These are phyloP conservation scores for Xylaria cubensis DNA, from an alignment of 495 filamentous ascomycete genomes.

Conservation along the genomic window DNA sequence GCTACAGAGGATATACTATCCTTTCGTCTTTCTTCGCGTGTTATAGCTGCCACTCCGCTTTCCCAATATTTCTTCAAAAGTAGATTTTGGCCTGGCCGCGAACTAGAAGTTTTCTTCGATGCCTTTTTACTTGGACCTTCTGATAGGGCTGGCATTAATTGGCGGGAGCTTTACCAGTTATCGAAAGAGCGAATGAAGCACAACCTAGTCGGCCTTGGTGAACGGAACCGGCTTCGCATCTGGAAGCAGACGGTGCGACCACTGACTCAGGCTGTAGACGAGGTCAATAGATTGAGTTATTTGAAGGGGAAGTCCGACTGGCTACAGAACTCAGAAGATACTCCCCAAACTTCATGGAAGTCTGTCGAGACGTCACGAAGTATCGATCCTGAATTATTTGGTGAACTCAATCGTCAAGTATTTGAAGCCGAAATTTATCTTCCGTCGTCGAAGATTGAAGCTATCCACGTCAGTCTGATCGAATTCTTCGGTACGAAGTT, in stretches of 20 bases:
- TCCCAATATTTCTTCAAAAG: conserved; percentile 26
- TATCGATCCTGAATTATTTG: background rate
- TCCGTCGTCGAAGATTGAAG: conserved; percentile 10
- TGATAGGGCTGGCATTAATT: conserved; percentile 21
- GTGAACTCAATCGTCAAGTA: background rate
- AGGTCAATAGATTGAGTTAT: conserved; percentile 14
- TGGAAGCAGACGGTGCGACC: conserved; percentile 26
- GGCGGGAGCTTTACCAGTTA: conserved; percentile 17
- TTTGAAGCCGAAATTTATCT: conserved; percentile 7
- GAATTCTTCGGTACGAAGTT: conserved; percentile 17
- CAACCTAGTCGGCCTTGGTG: conserved; percentile 14
- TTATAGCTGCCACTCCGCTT: conserved; percentile 19
- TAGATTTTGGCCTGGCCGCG: conserved; percentile 20
- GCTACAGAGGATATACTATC: conserved; percentile 14
- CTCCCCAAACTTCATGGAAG: background rate
- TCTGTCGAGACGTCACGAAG: conserved; percentile 1
- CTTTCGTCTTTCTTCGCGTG: conserved; percentile 28
- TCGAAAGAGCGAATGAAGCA: background rate
- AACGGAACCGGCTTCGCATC: conserved; percentile 26
- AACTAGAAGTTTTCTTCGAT: conserved; percentile 21
- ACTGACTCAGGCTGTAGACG: background rate
- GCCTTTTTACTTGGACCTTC: conserved; percentile 14
- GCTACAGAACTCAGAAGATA: background rate
- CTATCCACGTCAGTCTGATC: conserved; percentile 25
- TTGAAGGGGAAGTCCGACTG: conserved; percentile 17